Percentiles rank a stretch among this genome's conserved stretches.
These are phyloP conservation scores for Nyssa sinensis DNA, from an alignment of 148 eudicot species.

Conservation along the genomic window DNA sequence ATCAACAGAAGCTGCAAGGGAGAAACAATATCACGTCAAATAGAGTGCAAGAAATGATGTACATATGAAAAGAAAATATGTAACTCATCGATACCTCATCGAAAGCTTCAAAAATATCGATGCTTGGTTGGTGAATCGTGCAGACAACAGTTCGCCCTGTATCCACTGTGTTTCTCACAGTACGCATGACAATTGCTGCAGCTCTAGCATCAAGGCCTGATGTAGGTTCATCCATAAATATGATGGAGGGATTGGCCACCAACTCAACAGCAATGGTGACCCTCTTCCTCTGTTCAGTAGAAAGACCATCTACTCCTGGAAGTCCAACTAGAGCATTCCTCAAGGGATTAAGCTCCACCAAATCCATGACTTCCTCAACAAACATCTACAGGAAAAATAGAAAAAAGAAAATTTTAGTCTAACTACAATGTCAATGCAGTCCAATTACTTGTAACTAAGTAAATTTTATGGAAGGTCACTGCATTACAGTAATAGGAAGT, in stretches of 20 bases:
- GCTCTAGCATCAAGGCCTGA: too few relatives aligned
- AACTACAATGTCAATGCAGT: neutral
- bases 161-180: too few relatives aligned
- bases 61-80: too few relatives aligned
- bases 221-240: too few relatives aligned
- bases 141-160: too few relatives aligned
- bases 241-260: conserved; percentile 42
- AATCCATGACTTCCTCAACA: conserved; percentile 39
- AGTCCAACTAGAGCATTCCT: conserved; percentile 40
- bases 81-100: conserved; percentile 34
- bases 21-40: neutral
- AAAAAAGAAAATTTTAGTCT: neutral
- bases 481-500: too few relatives aligned
- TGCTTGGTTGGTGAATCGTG: too few relatives aligned
- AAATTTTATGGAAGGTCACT: too few relatives aligned
- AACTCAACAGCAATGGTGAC: conserved; percentile 42
- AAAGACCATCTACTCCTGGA: conserved; percentile 44
- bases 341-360: conserved; percentile 38
- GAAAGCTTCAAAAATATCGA: conserved; percentile 47
- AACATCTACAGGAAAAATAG: conserved; percentile 25
- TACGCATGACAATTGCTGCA: too few relatives aligned
- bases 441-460: too few relatives aligned
- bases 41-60: neutral
- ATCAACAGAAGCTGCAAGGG: conserved; percentile 32
- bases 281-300: conserved; percentile 46